Evolutionary conservation across 2,329 filamentous ascomycete genomes (phyloP).

Genomic region (Colletotrichum truncatum): DNA sequence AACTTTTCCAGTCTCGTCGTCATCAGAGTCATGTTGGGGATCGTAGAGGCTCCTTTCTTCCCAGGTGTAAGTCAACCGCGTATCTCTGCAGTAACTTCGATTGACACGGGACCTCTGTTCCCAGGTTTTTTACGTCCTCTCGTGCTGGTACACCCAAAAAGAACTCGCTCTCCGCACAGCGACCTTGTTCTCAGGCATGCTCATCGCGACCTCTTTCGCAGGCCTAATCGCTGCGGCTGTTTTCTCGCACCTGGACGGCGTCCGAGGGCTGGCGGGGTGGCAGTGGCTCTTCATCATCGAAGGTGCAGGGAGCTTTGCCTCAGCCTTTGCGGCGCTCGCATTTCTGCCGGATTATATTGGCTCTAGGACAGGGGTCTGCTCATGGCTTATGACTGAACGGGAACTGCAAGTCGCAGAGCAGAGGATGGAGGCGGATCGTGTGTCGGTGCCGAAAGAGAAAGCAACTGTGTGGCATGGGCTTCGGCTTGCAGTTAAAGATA

Average conservation of each 20-base stretch:
- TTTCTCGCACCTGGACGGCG: conserved; percentile 53
- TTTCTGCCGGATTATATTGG: conserved; percentile 36
- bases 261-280: conserved; percentile 68
- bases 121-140: conserved; percentile 34
- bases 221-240: conserved; percentile 54
- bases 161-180: conserved; percentile 27
- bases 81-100: neutral
- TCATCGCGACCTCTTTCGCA: conserved; percentile 46
- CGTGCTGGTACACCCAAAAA: conserved; percentile 29
- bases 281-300: conserved; percentile 76
- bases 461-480: conserved; percentile 33
- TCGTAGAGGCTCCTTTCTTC: conserved; percentile 29
- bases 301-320: conserved; percentile 51
- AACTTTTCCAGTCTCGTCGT: conserved; percentile 19
- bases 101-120: conserved; percentile 36
- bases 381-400: conserved; percentile 24
- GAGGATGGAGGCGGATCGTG: conserved; percentile 33
- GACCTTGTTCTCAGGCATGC: conserved; percentile 29
- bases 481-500: conserved; percentile 34
- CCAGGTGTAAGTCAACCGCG: conserved; percentile 10
- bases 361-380: conserved; percentile 25
- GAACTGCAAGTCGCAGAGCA: conserved; percentile 31
- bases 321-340: conserved; percentile 33
- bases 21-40: conserved; percentile 14
- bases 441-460: conserved; percentile 31